These are phyloP conservation scores for Podospora sp. DNA, from an alignment of 495 filamentous ascomycete species.

Conservation along the genomic window DNA sequence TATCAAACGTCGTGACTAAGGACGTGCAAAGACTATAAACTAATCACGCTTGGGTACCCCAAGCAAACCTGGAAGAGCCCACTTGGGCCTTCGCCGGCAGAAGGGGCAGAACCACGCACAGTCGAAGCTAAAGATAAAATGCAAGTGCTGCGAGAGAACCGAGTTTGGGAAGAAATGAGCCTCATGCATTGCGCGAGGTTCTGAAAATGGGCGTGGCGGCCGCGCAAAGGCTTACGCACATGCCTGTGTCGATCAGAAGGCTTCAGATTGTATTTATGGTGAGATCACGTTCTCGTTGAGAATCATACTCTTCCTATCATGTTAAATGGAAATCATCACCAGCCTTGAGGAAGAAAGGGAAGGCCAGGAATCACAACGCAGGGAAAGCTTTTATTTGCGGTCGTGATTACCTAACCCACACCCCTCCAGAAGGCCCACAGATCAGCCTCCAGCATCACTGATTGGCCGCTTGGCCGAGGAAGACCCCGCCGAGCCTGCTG, in stretches of 20 bases:
- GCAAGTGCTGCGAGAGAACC: background rate
- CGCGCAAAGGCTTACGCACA: background rate
- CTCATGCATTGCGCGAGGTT: background rate
- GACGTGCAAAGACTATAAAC: no score
- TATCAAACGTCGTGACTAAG: no score
- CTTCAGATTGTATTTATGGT: constrained; percentile 55
- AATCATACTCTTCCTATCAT: constrained; percentile 66
- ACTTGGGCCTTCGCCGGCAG: no score
- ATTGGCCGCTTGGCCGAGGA: background rate
- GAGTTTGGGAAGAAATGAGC: background rate
- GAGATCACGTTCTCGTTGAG: constrained; percentile 57
- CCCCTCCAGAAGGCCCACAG: background rate
- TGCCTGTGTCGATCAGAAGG: constrained; percentile 29
- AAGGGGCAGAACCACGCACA: no score
- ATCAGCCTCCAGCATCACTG: no score
- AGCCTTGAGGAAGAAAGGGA: constrained; percentile 42
- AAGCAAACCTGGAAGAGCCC: no score
- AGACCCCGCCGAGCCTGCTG: background rate
- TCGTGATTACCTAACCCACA: constrained; percentile 21
- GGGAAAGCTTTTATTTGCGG: constrained; percentile 21
- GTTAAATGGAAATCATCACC: constrained; percentile 57
- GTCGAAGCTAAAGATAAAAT: no score
- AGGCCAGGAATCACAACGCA: background rate
- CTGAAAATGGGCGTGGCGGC: background rate
- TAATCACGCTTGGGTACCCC: no score